Evolutionary conservation across 2,329 filamentous ascomycete species (phyloP), one percentile per base, ranked within the genome.

Genomic region (Botrytis tulipae): DNA sequence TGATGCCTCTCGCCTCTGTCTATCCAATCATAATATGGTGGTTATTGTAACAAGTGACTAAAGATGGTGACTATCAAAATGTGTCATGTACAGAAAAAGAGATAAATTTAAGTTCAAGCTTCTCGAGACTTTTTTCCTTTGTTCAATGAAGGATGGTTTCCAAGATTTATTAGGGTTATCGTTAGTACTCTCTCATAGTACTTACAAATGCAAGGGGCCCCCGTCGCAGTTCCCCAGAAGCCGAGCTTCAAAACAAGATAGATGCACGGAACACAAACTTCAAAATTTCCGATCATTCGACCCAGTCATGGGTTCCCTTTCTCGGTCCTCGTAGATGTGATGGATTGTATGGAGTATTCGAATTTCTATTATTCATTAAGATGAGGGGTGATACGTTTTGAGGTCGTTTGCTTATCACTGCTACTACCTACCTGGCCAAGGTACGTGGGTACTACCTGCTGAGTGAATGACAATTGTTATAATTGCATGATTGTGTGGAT

Each of bases 221-320:
- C 51, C n/a, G n/a, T 57, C 48, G n/a, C 35, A 68, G 66, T n/a
- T 57, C 48, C 48, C 8, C 29, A 29, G 32, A 67, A 1, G 32
- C 32, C 25, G 32, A 54, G 14, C 35, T 46, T 18, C 20, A 37
- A 25, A 44, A 10, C 37, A 44, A 51, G 48, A 54, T n/a, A n/a
- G 25, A 40, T 57, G 67, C 29, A 29, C 25, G 44, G 40, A 54
- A 51, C 63, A 51, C 42, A 57, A 61, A 73, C 40, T 16, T 22
- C 22, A 42, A 63, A 35, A 63, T 48, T 46, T 63, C 67, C 67
- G 66, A 48, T 73, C 66, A 60, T 70, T 59, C 67, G 67, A n/a
- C 37, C n/a, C 66, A 57, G 66, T 68, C 66, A 68, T 68, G 66
- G 25, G 65, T 29, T 68, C n/a, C 65, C 40, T 57, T 57, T 32